Percentiles rank a stretch among this genome's conserved stretches.
Conservation (phyloP, 768 basidiomycete species). For the Aureoboletus auriporus region DNA sequence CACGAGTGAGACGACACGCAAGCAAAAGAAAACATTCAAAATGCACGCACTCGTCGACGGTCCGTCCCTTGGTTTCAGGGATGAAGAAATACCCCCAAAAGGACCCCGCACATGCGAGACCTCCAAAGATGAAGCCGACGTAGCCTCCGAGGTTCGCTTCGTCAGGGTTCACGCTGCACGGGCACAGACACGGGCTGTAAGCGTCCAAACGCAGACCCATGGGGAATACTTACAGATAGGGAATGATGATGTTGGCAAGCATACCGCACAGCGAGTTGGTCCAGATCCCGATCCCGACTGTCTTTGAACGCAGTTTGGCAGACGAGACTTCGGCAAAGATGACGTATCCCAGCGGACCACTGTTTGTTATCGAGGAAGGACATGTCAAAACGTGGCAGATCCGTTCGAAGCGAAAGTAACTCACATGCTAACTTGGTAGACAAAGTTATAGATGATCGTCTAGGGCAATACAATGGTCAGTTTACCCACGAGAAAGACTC, state of each 20-base stretch:
- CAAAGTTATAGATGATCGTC: slow-evolving; percentile 30
- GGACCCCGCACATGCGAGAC: slow-evolving; percentile 16
- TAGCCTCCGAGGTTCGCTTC: slow-evolving; percentile 26
- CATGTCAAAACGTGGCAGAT: neutral
- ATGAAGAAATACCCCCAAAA: slow-evolving; percentile 27
- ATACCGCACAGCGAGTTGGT: slow-evolving; percentile 23
- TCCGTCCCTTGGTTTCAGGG: slow-evolving; percentile 25
- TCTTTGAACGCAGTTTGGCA: slow-evolving; percentile 28
- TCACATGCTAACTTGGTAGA: slow-evolving; percentile 25
- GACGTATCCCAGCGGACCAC: slow-evolving; percentile 26
- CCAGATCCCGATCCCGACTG: slow-evolving; percentile 24
- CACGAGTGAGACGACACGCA: neutral
- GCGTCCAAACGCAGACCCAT: too few relatives aligned
- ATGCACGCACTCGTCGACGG: slow-evolving; percentile 25
- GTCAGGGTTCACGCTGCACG: slow-evolving; percentile 23
- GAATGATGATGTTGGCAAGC: slow-evolving; percentile 24
- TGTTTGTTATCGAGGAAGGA: neutral
- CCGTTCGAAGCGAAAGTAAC: neutral
- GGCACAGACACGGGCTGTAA: too few relatives aligned
- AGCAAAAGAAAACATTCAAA: neutral
- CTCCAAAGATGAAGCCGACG: slow-evolving; percentile 27
- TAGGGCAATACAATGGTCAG: neutral
- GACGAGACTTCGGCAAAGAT: slow-evolving; percentile 28
- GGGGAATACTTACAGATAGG: slow-evolving; percentile 21
- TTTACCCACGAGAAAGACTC: neutral